A percentile compares a stretch with the other conserved stretches of the same genome.
These are phyloP conservation scores for Pelargonium cotyledonis DNA, from an alignment of 441 rosid species.

Conservation along the genomic window DNA sequence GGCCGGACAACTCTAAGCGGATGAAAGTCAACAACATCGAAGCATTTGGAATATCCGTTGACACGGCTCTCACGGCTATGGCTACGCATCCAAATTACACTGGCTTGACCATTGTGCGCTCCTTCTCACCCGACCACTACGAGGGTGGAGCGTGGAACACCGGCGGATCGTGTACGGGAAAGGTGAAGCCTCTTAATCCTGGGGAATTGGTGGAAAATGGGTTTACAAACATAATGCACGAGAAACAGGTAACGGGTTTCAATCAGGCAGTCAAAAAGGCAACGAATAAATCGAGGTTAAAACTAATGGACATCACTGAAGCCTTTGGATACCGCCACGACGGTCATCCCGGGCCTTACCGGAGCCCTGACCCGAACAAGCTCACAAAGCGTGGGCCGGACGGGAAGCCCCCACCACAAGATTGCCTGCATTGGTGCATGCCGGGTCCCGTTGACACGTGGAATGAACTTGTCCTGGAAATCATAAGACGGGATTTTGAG, in stretches of 20 bases:
- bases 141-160: conserved; percentile 97
- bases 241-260: conserved; percentile 70
- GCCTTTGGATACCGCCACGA: conserved; percentile 83
- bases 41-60: conserved; percentile 81
- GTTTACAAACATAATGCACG: conserved; percentile 65
- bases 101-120: conserved; percentile 66
- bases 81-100: conserved; percentile 64
- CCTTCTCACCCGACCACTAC: conserved; percentile 91
- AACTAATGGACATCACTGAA: conserved; percentile 79
- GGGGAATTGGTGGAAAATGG: conserved; percentile 74
- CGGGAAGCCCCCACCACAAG: conserved; percentile 94
- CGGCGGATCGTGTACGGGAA: conserved; percentile 95
- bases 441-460: conserved; percentile 92
- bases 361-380: conserved; percentile 81
- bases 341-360: conserved; percentile 93
- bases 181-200: conserved; percentile 47
- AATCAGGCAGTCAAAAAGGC: conserved; percentile 37
- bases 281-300: conserved; percentile 41
- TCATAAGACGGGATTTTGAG: conserved; percentile 56
- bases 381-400: conserved; percentile 66
- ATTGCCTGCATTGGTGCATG: conserved; percentile 99
- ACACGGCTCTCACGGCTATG: conserved; percentile 61
- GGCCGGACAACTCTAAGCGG: conserved; percentile 63
- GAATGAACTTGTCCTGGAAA: conserved; percentile 83
- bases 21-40: conserved; percentile 71